Base-by-base conservation (phyloP, 2,329 filamentous ascomycete genomes). In the Cordyceps militaris region DNA sequence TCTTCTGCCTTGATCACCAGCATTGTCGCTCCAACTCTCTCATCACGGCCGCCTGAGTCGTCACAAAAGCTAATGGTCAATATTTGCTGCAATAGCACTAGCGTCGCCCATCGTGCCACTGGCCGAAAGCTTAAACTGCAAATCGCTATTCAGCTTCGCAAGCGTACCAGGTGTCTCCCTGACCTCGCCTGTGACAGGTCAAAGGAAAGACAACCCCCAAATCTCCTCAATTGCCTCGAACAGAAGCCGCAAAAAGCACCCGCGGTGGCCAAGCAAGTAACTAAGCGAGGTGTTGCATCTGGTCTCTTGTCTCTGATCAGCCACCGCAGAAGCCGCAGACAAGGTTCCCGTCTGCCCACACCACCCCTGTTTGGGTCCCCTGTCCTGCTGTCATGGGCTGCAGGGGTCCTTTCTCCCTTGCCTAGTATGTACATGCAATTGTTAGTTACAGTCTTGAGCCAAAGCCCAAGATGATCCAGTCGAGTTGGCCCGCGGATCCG, bases 291-390 rank as follows among this genome's bases (percentile, higher is more conserved):
- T 24, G 23, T 26, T 46, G 40, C 51, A 54, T 46, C 40, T 21
- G 24, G 50, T 43, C 50, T 49, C 28, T 54, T 32, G 51, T 46
- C 40, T 54, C 51, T 54, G 42, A 54, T 54, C 40, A 30, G 50
- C 50, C 24, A 30, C 46, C 16, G 19, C 26, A 36, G 16, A 34
- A n/a, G 8, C 26, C 28, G n/a, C 21, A 52, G 36, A 42, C 48
- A 50, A 50, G 38, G 21, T 26, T 40, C 49, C 16, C 24, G 21
- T 49, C 47, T 30, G 47, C 38, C 47, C 47, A 42, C 49, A 42
- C 21, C 28, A 43, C 28, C 19, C 40, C 21, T 24, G 51, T 19
- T 19, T 11, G 7, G 42, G 4, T 42, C 38, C 38, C 50, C 16
- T 43, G 38, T 26, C 6, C 26, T 24, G 13, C 40, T 34, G 26